Conservation (phyloP, 176 grass and related monocot genomes). For the Lolium rigidum region DNA sequence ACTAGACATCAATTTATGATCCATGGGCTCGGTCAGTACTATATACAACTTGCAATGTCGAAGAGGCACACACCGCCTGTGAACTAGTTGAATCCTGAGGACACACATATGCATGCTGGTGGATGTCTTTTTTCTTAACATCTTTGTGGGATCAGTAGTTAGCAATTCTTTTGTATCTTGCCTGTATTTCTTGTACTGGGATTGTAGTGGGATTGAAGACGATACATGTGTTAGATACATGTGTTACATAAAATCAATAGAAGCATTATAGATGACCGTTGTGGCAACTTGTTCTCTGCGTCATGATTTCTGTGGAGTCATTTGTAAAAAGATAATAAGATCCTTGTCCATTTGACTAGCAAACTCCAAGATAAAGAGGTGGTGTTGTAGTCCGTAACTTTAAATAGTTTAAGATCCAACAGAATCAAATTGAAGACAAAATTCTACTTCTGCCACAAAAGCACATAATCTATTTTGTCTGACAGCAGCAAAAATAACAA, state of each 20-base stretch:
- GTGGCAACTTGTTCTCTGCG: neutral
- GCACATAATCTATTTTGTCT: no score
- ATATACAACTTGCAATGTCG: neutral
- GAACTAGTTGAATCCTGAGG: slow-evolving; percentile 9
- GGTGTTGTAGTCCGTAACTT: no score
- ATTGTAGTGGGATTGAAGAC: slow-evolving; percentile 11
- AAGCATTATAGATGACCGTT: neutral
- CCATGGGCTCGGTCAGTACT: neutral
- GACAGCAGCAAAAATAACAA: no score
- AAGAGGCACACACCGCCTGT: slow-evolving; percentile 8
- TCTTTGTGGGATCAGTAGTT: slow-evolving; percentile 9
- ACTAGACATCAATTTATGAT: slow-evolving; percentile 81
- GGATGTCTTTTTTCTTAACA: neutral
- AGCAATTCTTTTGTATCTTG: slow-evolving; percentile 49
- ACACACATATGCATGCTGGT: slow-evolving; percentile 16
- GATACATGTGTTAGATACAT: neutral
- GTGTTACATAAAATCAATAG: slow-evolving; percentile 34
- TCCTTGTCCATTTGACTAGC: no score
- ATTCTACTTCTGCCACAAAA: no score
- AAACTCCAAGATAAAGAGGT: no score
- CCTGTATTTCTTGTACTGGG: slow-evolving; percentile 11
- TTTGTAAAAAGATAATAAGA: no score
- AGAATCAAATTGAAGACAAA: no score
- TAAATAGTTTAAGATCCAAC: no score
- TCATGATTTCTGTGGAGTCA: neutral